Evolutionary conservation across 345 rosid genomes (phyloP).

Genomic region (Gossypium longicalyx): DNA sequence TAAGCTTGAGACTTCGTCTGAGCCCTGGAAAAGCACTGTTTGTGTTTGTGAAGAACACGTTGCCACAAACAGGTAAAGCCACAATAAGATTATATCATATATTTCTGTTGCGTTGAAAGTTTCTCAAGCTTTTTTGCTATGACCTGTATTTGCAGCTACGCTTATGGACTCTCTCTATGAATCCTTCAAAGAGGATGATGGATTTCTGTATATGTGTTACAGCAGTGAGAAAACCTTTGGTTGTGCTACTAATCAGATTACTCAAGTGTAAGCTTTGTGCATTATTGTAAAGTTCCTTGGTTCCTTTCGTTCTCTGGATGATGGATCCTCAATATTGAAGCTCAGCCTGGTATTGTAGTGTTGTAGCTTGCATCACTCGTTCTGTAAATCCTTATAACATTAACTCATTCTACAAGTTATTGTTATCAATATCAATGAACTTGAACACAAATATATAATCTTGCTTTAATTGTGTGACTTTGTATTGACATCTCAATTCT

Average conservation of each 20-base stretch:
- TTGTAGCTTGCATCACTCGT: neutral
- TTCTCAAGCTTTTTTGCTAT: neutral
- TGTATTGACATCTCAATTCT: neutral
- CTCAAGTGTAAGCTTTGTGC: slow-evolving; percentile 13
- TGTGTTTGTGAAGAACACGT: slow-evolving; percentile 72
- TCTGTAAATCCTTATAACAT: slow-evolving; percentile 3
- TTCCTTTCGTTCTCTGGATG: neutral
- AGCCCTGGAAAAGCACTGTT: slow-evolving; percentile 71
- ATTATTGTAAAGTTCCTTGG: neutral
- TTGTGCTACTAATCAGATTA: slow-evolving; percentile 9
- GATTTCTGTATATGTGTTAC: slow-evolving; percentile 77
- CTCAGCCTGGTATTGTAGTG: slow-evolving; percentile 11
- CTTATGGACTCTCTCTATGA: slow-evolving; percentile 63
- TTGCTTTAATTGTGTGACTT: neutral
- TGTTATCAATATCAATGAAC: neutral
- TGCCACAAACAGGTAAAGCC: slow-evolving; percentile 12
- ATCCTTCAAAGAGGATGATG: slow-evolving; percentile 78
- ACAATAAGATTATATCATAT: neutral
- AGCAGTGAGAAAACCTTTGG: slow-evolving; percentile 78
- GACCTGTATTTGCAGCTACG: slow-evolving; percentile 46
- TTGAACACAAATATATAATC: neutral
- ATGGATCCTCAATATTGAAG: slow-evolving; percentile 4
- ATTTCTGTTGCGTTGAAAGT: neutral
- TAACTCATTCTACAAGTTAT: neutral
- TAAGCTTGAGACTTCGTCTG: slow-evolving; percentile 60